Evolutionary conservation across 768 basidiomycete species (phyloP), one percentile per base, ranked within the genome.

Genomic region (Suillus placidus): DNA sequence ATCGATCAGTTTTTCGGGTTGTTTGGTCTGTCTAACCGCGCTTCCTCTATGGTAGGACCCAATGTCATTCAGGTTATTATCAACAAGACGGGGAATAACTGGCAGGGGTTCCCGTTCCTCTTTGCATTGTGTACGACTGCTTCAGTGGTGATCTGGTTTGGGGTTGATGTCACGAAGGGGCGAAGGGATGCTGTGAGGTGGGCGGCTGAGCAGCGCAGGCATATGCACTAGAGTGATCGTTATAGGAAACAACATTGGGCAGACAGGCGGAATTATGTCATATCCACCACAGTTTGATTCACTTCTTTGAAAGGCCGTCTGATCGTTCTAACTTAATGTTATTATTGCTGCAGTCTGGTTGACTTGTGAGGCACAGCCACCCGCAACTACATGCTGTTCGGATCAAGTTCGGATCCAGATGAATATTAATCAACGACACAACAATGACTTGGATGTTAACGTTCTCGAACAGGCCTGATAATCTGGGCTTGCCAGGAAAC

Each of bases 61-160:
- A 94, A 92, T 68, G 92, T 94, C 10, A 88, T 94, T 43, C 91
- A 93, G 73, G 91, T 87, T 3, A 93, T 94, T 72, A 93, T 95
- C 65, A 81, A 93, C 76, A 79, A 79, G 58, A 82, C 87, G 3
- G 88, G 88, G 0, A 83, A 87, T 73, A 93, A 91, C 72, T 94
- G 93, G 93, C 83, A 85, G 72, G 93, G 93, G 0, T 94, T 94
- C 74, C 90, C 91, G 3, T 94, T 94, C 80, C 78, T 94, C 30
- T 93, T 94, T 70, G 88, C 87, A 35, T 77, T 93, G 9, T 93
- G 91, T 69, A 72, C 79, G 12, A 72, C 77, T 26, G 92, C 93
- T 1, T 89, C 88, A 35, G 26, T 92, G 56, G 83, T 89, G 20
- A 94, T 94, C 62, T 94, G 91, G 90, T 88, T 94, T 72, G 84